A percentile compares a stretch with the other conserved stretches of the same genome.
Conservation (phyloP, 129 eudicot species). For the Artemisia annua region DNA sequence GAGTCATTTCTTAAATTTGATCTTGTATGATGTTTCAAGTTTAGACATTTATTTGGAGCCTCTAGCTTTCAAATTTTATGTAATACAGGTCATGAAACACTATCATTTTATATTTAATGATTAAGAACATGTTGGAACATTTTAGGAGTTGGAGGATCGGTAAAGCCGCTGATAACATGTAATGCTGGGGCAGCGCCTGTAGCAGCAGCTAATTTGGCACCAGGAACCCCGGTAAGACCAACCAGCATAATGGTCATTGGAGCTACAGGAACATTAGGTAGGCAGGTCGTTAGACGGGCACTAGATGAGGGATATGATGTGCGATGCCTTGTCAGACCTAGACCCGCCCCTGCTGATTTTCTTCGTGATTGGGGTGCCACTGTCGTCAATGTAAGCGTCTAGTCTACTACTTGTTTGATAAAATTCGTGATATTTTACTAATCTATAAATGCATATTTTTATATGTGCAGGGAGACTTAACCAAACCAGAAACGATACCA, state of each 20-base stretch:
- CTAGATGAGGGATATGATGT: constrained; percentile 97
- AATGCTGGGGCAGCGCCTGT: constrained; percentile 53
- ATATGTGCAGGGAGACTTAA: constrained; percentile 80
- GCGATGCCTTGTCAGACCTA: constrained; percentile 93
- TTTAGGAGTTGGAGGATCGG: constrained; percentile 35
- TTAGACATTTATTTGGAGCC: too few species aligned
- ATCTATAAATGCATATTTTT: background rate
- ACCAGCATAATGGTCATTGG: constrained; percentile 96
- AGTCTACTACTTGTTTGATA: too few species aligned
- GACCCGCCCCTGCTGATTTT: constrained; percentile 99
- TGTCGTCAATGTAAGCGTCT: constrained; percentile 94
- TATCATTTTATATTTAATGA: too few species aligned
- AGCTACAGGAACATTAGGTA: constrained; percentile 93
- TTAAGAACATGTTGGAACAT: background rate
- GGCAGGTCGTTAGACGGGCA: constrained; percentile 95
- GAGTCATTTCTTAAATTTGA: too few species aligned
- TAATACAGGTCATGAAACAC: too few species aligned
- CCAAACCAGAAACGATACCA: constrained; percentile 93
- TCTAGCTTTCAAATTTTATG: too few species aligned
- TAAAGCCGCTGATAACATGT: constrained; percentile 48
- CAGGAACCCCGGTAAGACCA: constrained; percentile 97
- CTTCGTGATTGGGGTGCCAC: constrained; percentile 99
- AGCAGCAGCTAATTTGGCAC: constrained; percentile 83
- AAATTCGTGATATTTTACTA: background rate
- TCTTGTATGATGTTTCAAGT: too few species aligned